These are phyloP conservation scores for Plasmodium knowlesi DNA, from an alignment of 169 alveolate genomes.

Conservation along the genomic window DNA sequence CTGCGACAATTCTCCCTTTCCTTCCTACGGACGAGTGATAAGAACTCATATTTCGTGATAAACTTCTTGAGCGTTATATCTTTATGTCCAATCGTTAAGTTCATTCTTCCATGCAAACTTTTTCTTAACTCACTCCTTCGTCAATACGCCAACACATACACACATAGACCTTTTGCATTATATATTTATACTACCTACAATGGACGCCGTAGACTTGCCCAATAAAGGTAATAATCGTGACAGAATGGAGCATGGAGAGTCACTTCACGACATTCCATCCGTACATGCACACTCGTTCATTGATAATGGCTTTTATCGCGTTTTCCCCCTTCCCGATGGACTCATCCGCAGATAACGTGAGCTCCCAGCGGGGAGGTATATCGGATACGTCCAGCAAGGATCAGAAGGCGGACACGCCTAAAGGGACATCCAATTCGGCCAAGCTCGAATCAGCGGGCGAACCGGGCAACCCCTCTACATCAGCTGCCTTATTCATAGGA, in stretches of 20 bases:
- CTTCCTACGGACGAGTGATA: neutral
- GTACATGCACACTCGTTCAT: neutral
- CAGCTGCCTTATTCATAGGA: neutral
- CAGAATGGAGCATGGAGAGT: neutral
- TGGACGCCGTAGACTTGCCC: neutral
- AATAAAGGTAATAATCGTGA: slow-evolving; percentile 5
- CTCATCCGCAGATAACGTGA: neutral
- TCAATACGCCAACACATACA: neutral
- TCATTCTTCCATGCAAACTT: neutral
- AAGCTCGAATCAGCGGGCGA: neutral
- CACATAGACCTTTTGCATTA: neutral
- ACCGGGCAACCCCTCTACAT: neutral
- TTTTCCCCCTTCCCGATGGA: neutral
- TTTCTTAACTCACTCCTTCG: neutral
- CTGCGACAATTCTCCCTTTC: neutral
- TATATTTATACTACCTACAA: neutral
- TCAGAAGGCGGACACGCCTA: neutral
- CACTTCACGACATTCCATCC: neutral
- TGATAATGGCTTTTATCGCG: neutral
- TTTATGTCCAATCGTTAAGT: neutral
- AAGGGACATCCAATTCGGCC: neutral
- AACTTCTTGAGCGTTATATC: neutral
- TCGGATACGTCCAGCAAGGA: slow-evolving; percentile 12
- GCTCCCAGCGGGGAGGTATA: neutral
- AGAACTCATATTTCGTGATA: neutral